phyloP scores from a whole-genome alignment of 768 basidiomycete genomes.

The Collybia mongolica region DNA sequence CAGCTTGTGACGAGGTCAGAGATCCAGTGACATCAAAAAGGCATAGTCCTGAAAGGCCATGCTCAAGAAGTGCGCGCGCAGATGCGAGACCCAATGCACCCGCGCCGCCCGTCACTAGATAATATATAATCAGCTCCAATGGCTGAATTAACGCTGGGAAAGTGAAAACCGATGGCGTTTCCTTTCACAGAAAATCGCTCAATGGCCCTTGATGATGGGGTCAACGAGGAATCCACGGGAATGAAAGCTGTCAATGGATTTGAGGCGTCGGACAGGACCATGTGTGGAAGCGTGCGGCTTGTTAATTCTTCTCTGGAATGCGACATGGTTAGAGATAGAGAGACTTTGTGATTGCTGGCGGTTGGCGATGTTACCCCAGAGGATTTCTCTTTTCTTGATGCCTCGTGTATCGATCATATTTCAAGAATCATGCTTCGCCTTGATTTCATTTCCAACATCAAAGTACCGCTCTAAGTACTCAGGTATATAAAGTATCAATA shows the following conservation, averaged over 20 bases:
- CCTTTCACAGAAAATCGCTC: constrained; percentile 36
- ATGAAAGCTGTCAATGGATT: constrained; percentile 30
- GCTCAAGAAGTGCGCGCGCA: constrained; percentile 40
- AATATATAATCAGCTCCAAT: constrained; percentile 4
- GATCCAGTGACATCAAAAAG: constrained; percentile 27
- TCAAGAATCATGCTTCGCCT: no score
- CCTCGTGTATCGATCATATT: no score
- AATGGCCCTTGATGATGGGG: constrained; percentile 17
- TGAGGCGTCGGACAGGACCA: constrained; percentile 27
- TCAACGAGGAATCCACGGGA: constrained; percentile 12
- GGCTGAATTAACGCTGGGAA: no score
- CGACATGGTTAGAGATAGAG: not conserved
- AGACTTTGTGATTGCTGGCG: no score
- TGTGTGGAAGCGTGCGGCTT: constrained; percentile 26
- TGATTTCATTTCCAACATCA: no score
- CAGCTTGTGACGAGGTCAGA: constrained; percentile 19
- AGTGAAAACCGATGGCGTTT: constrained; percentile 34
- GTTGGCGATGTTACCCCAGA: no score
- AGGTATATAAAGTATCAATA: no score
- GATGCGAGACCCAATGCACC: constrained; percentile 35
- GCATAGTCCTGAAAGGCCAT: constrained; percentile 35
- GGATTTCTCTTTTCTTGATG: no score
- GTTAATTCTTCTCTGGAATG: constrained; percentile 25
- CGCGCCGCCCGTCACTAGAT: constrained; percentile 41
- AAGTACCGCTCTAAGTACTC: no score